Evolutionary conservation across 2,329 filamentous ascomycete genomes (phyloP).

Genomic region (Dactylonectria estremocensis): DNA sequence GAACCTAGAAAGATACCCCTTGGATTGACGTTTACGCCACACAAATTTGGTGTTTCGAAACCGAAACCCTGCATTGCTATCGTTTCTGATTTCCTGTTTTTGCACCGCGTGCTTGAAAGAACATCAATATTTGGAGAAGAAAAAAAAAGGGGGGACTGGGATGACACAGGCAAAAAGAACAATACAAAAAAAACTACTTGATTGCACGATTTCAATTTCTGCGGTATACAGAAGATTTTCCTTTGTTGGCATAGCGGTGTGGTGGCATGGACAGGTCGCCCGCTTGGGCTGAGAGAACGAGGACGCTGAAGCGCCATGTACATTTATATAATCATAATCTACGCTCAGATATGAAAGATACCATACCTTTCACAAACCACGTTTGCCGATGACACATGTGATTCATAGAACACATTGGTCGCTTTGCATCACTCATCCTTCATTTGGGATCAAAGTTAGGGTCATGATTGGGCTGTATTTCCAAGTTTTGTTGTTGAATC

Average conservation of each 20-base stretch:
- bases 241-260: slow-evolving; percentile 44
- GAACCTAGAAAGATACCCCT: slow-evolving; percentile 60
- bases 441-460: not conserved
- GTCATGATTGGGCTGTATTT: slow-evolving; percentile 3
- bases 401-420: not conserved
- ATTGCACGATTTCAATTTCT: slow-evolving; percentile 24
- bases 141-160: slow-evolving; percentile 23
- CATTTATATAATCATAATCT: slow-evolving; percentile 48
- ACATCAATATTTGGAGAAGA: slow-evolving; percentile 21
- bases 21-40: slow-evolving; percentile 52
- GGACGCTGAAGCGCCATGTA: slow-evolving; percentile 36
- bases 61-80: slow-evolving; percentile 21
- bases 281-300: slow-evolving; percentile 21
- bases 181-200: slow-evolving; percentile 25
- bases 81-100: slow-evolving; percentile 35
- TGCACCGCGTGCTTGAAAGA: slow-evolving; percentile 26
- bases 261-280: slow-evolving; percentile 30
- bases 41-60: slow-evolving; percentile 45
- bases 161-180: slow-evolving; percentile 25
- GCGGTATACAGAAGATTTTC: slow-evolving; percentile 28
- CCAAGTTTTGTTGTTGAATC: slow-evolving; percentile 25
- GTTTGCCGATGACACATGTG: too few species aligned
- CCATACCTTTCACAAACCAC: not conserved
- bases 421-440: not conserved
- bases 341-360: slow-evolving; percentile 32